Base-by-base conservation (phyloP, 306 rosid genomes). In the Fragaria ananassa region DNA sequence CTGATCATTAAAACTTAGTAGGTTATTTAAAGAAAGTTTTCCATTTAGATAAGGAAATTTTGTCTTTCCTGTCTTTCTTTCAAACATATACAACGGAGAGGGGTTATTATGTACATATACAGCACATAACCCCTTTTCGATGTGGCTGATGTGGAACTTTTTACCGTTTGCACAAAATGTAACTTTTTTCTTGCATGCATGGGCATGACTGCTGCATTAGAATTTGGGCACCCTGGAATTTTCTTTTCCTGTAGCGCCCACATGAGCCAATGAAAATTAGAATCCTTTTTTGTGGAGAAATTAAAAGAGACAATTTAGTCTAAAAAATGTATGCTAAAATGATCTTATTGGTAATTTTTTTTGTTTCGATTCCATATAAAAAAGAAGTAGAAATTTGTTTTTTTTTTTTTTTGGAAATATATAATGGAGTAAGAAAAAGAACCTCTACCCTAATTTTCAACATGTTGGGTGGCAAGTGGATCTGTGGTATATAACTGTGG, bases 391-490 rank as follows among this genome's bases (percentile, higher is more conserved):
- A 23, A 3, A 2, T 0, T 3, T 47, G 0, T 10, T 13, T 3
- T 31, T 31, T 3, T 14, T 49, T 3, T 49, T 47, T 35, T 35
- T 35, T 35, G 39, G 39, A 35, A 35, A 37, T 0, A 35, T 35
- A 37, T 37, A 37, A 37, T 5, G 41, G 41, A 37, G 41, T 37
- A 70, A 71, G 41, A 8, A 35, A 51, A 75, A 49, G 18, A 58
- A 68, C 25, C 61, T 44, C 79, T 18, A 74, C 77, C 18, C 42
- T 42, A 42, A 39, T 83, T 82, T 86, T 81, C 87, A 79, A 82
- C 83, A 83, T 84, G 91, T 81, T 84, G 87, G 87, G 87, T 77
- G 83, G 82, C 45, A 81, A 81, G 85, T 87, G 77, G 74, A 78
- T 78, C 84, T 84, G 85, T 82, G 76, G 87, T 49, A 75, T 42